phyloP scores from a whole-genome alignment of 371 early-diverging fungal species.

The Mortierella sp. region DNA sequence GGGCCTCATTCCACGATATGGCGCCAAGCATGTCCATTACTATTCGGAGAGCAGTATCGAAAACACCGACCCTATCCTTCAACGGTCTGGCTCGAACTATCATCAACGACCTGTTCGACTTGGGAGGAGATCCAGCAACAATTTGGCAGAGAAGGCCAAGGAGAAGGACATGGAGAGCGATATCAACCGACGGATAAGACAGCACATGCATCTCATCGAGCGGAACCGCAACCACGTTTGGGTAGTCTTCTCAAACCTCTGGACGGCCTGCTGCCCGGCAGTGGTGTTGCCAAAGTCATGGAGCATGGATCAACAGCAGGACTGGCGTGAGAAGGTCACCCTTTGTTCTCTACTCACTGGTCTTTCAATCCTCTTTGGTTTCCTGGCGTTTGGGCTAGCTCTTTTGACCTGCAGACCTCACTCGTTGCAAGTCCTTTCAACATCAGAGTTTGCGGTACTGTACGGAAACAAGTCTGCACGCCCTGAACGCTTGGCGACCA shows the following conservation, averaged over 20 bases:
- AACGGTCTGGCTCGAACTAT: not conserved
- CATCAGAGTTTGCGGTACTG: constrained; percentile 16
- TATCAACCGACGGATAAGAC: constrained; percentile 26
- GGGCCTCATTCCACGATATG: constrained; percentile 36
- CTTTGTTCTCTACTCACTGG: constrained; percentile 75
- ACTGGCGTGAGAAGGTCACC: constrained; percentile 91
- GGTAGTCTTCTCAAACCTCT: constrained; percentile 38
- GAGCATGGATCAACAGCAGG: constrained; percentile 65
- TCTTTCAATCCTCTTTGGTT: constrained; percentile 68
- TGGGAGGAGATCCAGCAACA: constrained; percentile 21
- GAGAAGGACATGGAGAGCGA: constrained; percentile 33
- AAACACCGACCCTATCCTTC: not conserved
- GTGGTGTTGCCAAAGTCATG: constrained; percentile 24
- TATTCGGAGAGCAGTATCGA: constrained; percentile 13
- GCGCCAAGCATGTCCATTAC: constrained; percentile 25
- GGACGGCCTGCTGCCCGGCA: constrained; percentile 51
- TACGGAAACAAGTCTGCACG: constrained; percentile 21
- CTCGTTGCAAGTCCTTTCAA: constrained; percentile 7
- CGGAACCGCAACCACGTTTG: constrained; percentile 39
- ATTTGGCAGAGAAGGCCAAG: constrained; percentile 18
- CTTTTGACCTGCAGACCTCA: constrained; percentile 58
- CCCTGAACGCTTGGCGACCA: constrained; percentile 30
- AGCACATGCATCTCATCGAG: not conserved
- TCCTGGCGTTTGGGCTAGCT: constrained; percentile 74
- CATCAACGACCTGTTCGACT: constrained; percentile 2